Percentiles rank a stretch among this genome's conserved stretches.
Conservation (phyloP, 352 stramenopile genomes). For the Globisporangium viniferum region DNA sequence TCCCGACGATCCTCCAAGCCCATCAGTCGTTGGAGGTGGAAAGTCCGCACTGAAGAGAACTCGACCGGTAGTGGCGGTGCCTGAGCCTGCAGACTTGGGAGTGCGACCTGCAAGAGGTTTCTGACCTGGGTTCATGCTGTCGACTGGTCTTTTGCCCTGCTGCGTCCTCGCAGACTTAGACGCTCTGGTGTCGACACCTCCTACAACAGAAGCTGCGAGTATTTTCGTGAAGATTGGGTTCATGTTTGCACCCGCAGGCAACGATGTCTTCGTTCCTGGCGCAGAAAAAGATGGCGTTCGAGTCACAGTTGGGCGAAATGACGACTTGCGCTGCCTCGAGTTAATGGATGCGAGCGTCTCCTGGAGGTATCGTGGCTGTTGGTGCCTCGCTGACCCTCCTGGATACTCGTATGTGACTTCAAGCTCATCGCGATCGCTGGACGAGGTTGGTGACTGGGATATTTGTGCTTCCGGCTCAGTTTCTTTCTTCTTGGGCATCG, state of each 20-base stretch:
- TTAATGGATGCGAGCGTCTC: constrained; percentile 56
- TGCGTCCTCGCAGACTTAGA: constrained; percentile 1
- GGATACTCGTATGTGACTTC: constrained; percentile 33
- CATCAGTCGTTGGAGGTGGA: constrained; percentile 2
- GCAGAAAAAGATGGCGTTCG: constrained; percentile 24
- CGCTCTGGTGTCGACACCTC: constrained; percentile 1
- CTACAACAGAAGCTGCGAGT: not conserved
- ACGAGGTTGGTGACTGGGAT: constrained; percentile 30
- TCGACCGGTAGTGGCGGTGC: not conserved
- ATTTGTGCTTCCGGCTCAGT: constrained; percentile 24
- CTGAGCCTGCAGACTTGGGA: constrained; percentile 8
- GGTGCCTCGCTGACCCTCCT: constrained; percentile 14
- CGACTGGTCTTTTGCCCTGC: not conserved
- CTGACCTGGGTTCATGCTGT: constrained; percentile 11
- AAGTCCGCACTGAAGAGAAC: constrained; percentile 18
- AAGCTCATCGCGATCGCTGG: constrained; percentile 35
- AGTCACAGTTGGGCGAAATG: constrained; percentile 2
- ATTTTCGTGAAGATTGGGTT: constrained; percentile 20
- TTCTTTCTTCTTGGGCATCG: constrained; percentile 30
- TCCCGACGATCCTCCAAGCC: not conserved
- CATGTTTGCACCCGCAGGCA: constrained; percentile 19
- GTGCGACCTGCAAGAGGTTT: constrained; percentile 16
- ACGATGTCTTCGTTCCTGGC: constrained; percentile 18
- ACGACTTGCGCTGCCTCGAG: constrained; percentile 30
- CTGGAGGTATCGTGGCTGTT: constrained; percentile 46